These are phyloP conservation scores for Saprolegnia parasitica DNA, from an alignment of 352 stramenopile genomes.

Conservation along the genomic window DNA sequence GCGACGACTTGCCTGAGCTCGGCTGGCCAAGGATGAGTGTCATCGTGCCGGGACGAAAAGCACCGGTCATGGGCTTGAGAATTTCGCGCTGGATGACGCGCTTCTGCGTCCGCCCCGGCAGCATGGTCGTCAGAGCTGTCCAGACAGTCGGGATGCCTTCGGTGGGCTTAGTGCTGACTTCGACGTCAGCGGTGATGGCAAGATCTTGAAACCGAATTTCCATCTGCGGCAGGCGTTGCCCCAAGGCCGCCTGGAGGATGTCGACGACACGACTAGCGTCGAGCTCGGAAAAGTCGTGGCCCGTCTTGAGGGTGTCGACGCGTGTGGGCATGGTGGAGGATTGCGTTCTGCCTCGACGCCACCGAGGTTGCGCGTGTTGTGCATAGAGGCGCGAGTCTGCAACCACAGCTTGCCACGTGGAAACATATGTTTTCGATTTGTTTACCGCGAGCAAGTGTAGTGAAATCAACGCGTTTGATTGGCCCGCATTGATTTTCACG, in stretches of 20 bases:
- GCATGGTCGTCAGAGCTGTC: constrained; percentile 35
- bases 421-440: too few relatives aligned
- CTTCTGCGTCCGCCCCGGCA: constrained; percentile 33
- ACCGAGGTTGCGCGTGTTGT: too few relatives aligned
- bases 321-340: too few relatives aligned
- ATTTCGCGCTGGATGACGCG: constrained; percentile 39
- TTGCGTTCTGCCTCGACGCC: too few relatives aligned
- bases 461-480: too few relatives aligned
- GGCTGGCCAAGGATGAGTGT: constrained; percentile 54
- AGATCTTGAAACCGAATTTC: constrained; percentile 40
- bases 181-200: constrained; percentile 36
- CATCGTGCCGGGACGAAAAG: constrained; percentile 37
- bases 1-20: constrained; percentile 47
- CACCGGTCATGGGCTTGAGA: constrained; percentile 41
- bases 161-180: constrained; percentile 23
- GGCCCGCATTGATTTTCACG: too few relatives aligned
- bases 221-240: constrained; percentile 32
- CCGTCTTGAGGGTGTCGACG: too few relatives aligned
- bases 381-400: too few relatives aligned
- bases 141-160: constrained; percentile 42
- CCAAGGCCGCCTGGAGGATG: not conserved
- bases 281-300: too few relatives aligned
- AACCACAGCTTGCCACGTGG: too few relatives aligned
- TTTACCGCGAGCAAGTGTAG: too few relatives aligned
- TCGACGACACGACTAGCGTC: not conserved